Base-by-base conservation (phyloP, 768 basidiomycete genomes). In the Mycena sanguinolenta region DNA sequence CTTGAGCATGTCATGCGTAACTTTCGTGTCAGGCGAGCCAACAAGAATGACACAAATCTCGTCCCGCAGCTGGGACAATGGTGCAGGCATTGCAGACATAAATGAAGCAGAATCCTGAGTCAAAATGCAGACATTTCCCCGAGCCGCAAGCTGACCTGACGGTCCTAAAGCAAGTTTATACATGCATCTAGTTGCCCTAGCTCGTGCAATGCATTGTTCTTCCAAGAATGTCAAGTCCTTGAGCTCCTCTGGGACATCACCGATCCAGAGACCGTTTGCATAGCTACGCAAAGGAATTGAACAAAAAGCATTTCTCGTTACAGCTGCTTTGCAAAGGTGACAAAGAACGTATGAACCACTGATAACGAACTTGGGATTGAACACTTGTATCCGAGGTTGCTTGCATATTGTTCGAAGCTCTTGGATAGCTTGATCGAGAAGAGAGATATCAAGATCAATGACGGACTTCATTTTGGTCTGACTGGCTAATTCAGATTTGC, bases 21-120 rank as follows among this genome's bases (percentile, higher is more conserved):
- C 60, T 19, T 69, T 64, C 13, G 66, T 69, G 39, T 65, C 65
- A 23, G 74, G 55, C 16, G 75, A 75, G 10, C 72, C 71, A 42
- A 76, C 75, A 16, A 76, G 65, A 54, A 76, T 71, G 2, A 76
- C 66, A 71, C 60, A 75, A n/a, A 76, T 72, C 50, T 75, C 74
- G 36, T 72, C 74, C 30, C 42, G 42, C 2, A 76, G 34, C 21
- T 36, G 16, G 52, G 21, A 59, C 16, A 76, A 34, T 2, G 75
- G 74, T 2, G 64, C 62, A 13, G 75, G 75, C 63, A 75, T 61
- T 30, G 55, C 46, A 23, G 25, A 44, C 3, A 49, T 2, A 14
- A 76, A 34, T 21, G 69, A 42, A 2, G 36, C 17, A 10, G 74
- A 57, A 46, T 75, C 66, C 36, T 76, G 75, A 17, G 75, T 69